Percentiles rank a stretch among this genome's conserved stretches.
phyloP scores from a whole-genome alignment of 768 basidiomycete genomes.

The Lyophyllum semitale region DNA sequence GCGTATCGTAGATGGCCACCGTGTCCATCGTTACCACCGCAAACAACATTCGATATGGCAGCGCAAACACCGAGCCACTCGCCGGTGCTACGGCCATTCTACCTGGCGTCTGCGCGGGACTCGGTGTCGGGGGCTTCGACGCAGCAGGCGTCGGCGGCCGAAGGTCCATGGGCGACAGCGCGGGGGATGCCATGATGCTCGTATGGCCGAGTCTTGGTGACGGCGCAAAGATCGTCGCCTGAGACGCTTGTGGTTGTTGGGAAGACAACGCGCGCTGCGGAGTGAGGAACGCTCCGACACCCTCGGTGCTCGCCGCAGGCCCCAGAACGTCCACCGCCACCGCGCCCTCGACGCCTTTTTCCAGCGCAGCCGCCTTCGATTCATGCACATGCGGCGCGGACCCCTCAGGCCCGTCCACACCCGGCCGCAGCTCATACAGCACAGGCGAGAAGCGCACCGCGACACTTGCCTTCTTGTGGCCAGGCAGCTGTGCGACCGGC shows the following conservation, averaged over 20 bases:
- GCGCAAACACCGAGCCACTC: slow-evolving; percentile 71
- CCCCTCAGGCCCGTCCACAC: slow-evolving; percentile 38
- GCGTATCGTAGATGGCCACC: slow-evolving; percentile 93
- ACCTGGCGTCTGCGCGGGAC: slow-evolving; percentile 28
- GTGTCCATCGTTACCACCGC: slow-evolving; percentile 97
- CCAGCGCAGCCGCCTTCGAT: slow-evolving; percentile 56
- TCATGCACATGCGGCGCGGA: slow-evolving; percentile 28
- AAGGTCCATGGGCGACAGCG: slow-evolving; percentile 54
- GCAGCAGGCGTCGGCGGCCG: slow-evolving; percentile 65
- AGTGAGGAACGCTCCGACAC: slow-evolving; percentile 24
- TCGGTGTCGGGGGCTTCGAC: slow-evolving; percentile 56
- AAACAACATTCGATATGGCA: slow-evolving; percentile 93
- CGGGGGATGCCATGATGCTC: slow-evolving; percentile 47
- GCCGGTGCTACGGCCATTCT: neutral
- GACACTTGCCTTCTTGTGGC: slow-evolving; percentile 94
- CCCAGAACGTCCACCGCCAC: slow-evolving; percentile 65
- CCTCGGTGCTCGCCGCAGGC: slow-evolving; percentile 25
- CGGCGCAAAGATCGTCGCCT: slow-evolving; percentile 45
- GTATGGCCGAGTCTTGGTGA: slow-evolving; percentile 41
- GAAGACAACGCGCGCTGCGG: slow-evolving; percentile 34
- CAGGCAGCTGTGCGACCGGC: slow-evolving; percentile 93
- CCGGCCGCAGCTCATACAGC: slow-evolving; percentile 84
- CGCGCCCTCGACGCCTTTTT: slow-evolving; percentile 62
- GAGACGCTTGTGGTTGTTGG: slow-evolving; percentile 19
- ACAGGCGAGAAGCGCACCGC: slow-evolving; percentile 94